These are phyloP conservation scores for Lupinus albus DNA, from an alignment of 306 rosid genomes.

Conservation along the genomic window DNA sequence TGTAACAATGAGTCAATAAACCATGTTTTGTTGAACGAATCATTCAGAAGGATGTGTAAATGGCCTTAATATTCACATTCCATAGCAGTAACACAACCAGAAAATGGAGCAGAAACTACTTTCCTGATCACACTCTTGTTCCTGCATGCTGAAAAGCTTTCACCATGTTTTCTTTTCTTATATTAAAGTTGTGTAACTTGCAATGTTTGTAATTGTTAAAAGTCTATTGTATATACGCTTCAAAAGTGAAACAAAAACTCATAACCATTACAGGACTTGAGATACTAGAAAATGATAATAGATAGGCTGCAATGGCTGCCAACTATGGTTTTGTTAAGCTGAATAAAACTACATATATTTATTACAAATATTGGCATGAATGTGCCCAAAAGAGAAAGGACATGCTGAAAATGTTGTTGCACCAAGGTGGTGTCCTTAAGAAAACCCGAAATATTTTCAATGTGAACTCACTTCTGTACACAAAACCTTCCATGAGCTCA, in stretches of 20 bases:
- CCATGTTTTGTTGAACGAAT: too few species aligned
- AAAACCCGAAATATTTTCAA: slow-evolving; percentile 22
- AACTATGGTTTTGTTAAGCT: slow-evolving; percentile 33
- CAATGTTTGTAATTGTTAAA: not conserved
- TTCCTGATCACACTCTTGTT: too few species aligned
- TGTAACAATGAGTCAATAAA: too few species aligned
- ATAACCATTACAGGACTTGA: too few species aligned
- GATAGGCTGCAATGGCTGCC: slow-evolving; percentile 20
- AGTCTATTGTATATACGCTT: too few species aligned
- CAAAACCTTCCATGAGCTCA: slow-evolving; percentile 46
- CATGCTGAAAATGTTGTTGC: slow-evolving; percentile 24
- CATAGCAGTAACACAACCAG: too few species aligned
- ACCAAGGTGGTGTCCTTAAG: slow-evolving; percentile 16
- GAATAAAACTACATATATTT: slow-evolving; percentile 14
- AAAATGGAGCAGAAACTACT: too few species aligned
- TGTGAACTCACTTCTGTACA: slow-evolving; percentile 71
- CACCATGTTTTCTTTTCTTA: not conserved
- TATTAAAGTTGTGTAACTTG: not conserved
- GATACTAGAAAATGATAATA: not conserved
- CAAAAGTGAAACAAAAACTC: too few species aligned
- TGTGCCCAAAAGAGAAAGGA: slow-evolving; percentile 38
- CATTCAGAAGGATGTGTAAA: too few species aligned
- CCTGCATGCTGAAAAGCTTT: not conserved
- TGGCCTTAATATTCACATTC: too few species aligned
- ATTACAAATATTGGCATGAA: slow-evolving; percentile 25